Percentiles rank a stretch among this genome's conserved stretches.
Evolutionary conservation across 192 early-diverging fungal genomes (phyloP).

Genomic region (Mortierella hygrophila): DNA sequence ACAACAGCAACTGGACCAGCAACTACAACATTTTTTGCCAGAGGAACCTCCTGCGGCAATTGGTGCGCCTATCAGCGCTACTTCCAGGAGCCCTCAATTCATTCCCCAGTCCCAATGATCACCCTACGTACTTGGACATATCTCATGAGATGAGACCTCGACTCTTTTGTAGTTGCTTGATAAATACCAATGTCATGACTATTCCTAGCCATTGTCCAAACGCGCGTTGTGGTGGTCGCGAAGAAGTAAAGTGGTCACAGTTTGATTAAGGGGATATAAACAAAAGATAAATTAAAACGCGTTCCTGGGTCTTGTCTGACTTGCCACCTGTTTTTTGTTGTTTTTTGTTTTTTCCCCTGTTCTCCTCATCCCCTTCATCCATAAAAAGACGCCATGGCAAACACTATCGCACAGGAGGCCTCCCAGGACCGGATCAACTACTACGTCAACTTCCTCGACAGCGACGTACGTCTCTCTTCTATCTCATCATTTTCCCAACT

Average conservation of each 20-base stretch:
- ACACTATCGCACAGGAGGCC: constrained; percentile 34
- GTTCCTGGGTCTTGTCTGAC: not conserved
- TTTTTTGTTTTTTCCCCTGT: not conserved
- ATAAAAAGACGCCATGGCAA: constrained; percentile 14
- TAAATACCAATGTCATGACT: too few species aligned
- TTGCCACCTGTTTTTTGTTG: not conserved
- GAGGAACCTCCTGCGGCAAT: not conserved
- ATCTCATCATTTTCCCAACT: not conserved
- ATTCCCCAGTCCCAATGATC: not conserved
- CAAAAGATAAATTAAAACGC: constrained; percentile 8
- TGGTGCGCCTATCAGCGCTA: not conserved
- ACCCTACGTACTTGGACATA: too few species aligned
- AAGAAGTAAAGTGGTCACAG: not conserved
- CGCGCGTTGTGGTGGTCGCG: too few species aligned
- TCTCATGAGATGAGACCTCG: too few species aligned
- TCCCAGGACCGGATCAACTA: constrained; percentile 42
- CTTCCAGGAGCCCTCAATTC: not conserved
- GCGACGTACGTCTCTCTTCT: constrained; percentile 27
- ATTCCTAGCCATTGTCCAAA: too few species aligned
- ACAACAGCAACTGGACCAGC: not conserved
- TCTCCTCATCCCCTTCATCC: constrained; percentile 2
- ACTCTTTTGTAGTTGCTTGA: too few species aligned
- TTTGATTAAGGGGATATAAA: not conserved
- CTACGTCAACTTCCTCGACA: constrained; percentile 45
- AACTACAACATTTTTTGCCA: not conserved